phyloP scores from a whole-genome alignment of 345 rosid genomes.

The Salix arbutifolia region DNA sequence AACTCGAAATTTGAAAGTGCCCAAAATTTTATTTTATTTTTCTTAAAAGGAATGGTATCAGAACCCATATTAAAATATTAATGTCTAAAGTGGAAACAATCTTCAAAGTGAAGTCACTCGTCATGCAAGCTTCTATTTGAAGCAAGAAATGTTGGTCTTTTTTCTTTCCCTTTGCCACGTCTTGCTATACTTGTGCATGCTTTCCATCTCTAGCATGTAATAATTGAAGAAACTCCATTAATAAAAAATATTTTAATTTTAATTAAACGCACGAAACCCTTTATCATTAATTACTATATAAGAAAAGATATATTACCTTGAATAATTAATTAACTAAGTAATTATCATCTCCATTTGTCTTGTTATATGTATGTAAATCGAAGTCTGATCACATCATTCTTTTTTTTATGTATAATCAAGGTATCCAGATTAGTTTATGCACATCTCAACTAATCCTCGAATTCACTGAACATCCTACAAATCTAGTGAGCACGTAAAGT shows the following conservation, averaged over 20 bases:
- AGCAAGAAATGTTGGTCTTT: slow-evolving; percentile 57
- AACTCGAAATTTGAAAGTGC: slow-evolving; percentile 38
- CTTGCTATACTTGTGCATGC: background rate
- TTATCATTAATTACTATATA: too few relatives aligned
- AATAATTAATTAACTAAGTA: background rate
- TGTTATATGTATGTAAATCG: background rate
- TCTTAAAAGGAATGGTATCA: background rate
- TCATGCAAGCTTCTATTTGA: slow-evolving; percentile 30
- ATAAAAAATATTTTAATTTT: background rate
- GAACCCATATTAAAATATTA: background rate
- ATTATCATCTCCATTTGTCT: background rate
- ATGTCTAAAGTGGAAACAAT: background rate
- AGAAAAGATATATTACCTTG: too few relatives aligned
- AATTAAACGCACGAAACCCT: background rate
- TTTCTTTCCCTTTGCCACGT: background rate
- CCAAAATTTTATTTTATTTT: background rate
- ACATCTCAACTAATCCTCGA: rapidly evolving
- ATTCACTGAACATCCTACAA: too few relatives aligned
- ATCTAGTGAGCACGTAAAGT: too few relatives aligned
- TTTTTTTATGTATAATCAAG: too few relatives aligned
- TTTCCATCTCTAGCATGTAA: background rate
- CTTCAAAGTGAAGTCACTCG: slow-evolving; percentile 13
- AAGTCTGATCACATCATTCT: too few relatives aligned
- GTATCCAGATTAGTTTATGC: rapidly evolving
- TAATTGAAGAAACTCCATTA: background rate